Conservation (phyloP, 768 basidiomycete species). For the Kwoniella dendrophila region DNA sequence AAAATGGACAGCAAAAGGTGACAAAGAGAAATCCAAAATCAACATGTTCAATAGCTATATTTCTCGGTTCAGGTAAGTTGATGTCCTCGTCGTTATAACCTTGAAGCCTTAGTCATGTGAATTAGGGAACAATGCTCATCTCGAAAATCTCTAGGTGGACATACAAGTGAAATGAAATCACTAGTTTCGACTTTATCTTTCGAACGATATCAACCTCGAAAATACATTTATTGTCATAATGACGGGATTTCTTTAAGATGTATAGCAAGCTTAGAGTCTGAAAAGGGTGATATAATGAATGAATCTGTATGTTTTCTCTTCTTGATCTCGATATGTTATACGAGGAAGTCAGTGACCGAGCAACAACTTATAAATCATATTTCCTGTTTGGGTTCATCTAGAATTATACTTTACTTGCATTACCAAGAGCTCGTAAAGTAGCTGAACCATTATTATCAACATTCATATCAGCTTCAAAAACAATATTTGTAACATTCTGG, state of each 20-base stretch:
- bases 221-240: constrained; percentile 78
- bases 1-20: neutral
- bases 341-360: neutral
- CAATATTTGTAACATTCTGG: constrained; percentile 67
- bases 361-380: neutral
- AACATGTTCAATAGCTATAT: constrained; percentile 70
- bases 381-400: neutral
- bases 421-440: constrained; percentile 86
- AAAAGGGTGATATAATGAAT: constrained; percentile 39
- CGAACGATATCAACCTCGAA: constrained; percentile 71
- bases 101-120: too few relatives aligned
- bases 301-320: constrained; percentile 3
- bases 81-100: constrained; percentile 21
- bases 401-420: constrained; percentile 51
- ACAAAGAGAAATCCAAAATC: constrained; percentile 11
- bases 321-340: neutral
- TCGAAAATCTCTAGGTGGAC: constrained; percentile 68
- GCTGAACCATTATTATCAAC: constrained; percentile 77
- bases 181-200: constrained; percentile 75
- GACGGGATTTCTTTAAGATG: constrained; percentile 77
- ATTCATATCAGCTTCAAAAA: constrained; percentile 66
- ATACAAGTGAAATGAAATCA: constrained; percentile 82
- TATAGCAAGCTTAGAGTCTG: constrained; percentile 66
- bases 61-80: constrained; percentile 90
- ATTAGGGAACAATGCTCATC: neutral